phyloP scores from a whole-genome alignment of 2,329 filamentous ascomycete species.

The Fusarium udum region DNA sequence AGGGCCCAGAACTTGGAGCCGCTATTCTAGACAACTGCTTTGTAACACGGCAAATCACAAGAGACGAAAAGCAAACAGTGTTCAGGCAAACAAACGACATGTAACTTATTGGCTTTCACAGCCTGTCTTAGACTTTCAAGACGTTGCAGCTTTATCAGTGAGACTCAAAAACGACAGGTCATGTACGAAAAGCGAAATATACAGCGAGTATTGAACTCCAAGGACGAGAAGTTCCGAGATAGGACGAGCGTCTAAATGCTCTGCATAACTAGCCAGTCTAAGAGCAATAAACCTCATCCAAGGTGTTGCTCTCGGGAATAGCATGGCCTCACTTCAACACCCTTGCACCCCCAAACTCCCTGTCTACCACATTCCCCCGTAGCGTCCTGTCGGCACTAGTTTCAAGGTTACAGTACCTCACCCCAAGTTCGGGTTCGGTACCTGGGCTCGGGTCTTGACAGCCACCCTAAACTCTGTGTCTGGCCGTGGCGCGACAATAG shows the following conservation, averaged over 20 bases:
- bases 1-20: conserved; percentile 13
- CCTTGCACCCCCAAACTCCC: conserved; percentile 34
- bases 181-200: background rate
- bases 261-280: background rate
- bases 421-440: conserved; percentile 32
- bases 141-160: background rate
- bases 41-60: background rate
- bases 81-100: background rate
- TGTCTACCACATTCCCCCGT: conserved; percentile 41
- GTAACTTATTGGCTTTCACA: background rate
- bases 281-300: background rate
- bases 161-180: background rate
- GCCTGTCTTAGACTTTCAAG: background rate
- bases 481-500: background rate
- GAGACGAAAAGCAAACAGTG: background rate
- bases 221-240: conserved; percentile 23
- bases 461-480: background rate
- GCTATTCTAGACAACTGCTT: conserved; percentile 9
- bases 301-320: conserved; percentile 4
- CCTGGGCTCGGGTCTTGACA: conserved; percentile 12
- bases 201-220: background rate
- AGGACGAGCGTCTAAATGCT: background rate
- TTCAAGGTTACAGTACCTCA: background rate
- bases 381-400: conserved; percentile 21
- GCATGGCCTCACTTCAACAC: conserved; percentile 4